These are phyloP conservation scores for Persicaria maculosa DNA, from an alignment of 148 eudicot species.

Conservation along the genomic window DNA sequence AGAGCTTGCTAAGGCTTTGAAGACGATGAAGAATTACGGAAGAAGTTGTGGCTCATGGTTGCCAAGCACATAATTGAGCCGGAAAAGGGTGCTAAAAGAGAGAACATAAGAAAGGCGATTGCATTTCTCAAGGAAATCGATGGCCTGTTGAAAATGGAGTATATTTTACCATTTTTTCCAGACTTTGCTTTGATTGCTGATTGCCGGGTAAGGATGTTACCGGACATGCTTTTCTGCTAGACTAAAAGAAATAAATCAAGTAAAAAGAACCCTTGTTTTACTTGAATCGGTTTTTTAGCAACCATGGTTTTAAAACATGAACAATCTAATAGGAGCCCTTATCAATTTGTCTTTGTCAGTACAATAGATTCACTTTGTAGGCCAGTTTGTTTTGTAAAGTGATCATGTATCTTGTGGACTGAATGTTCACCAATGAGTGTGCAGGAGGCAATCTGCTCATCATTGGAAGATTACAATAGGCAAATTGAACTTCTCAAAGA, in stretches of 20 bases:
- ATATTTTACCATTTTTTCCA: conserved; percentile 96
- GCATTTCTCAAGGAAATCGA: conserved; percentile 98
- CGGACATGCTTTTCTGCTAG: neutral
- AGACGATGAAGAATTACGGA: conserved; percentile 95
- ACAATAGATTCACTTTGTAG: neutral
- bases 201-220: conserved; percentile 53
- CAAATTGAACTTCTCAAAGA: conserved; percentile 86
- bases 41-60: conserved; percentile 97
- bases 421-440: conserved; percentile 1
- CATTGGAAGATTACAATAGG: conserved; percentile 93
- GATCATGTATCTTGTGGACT: neutral
- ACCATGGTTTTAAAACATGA: neutral
- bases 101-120: conserved; percentile 93
- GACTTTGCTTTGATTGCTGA: conserved; percentile 95
- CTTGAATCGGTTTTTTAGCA: neutral
- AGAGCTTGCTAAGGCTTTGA: conserved; percentile 98
- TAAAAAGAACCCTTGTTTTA: neutral
- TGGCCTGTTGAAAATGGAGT: conserved; percentile 91
- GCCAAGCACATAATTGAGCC: conserved; percentile 90
- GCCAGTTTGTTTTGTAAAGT: neutral
- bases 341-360: neutral
- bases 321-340: neutral
- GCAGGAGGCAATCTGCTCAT: conserved; percentile 97
- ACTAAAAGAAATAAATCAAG: neutral
- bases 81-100: conserved; percentile 96